A percentile compares a stretch with the other conserved stretches of the same genome.
phyloP scores from a whole-genome alignment of 371 early-diverging fungal genomes.

The Mucor racemosus region DNA sequence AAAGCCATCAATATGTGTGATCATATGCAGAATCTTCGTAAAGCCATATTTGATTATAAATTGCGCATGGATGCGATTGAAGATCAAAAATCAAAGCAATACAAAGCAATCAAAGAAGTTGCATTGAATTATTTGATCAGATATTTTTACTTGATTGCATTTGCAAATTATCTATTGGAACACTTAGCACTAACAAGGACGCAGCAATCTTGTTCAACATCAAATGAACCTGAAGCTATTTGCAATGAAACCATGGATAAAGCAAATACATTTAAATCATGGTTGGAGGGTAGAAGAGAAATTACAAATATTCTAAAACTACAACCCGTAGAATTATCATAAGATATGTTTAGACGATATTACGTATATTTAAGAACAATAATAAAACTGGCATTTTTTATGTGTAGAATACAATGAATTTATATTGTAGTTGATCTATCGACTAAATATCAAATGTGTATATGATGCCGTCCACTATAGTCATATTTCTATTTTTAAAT shows the following conservation, averaged over 20 bases:
- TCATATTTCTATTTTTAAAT: not conserved
- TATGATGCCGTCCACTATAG: no score
- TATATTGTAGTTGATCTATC: no score
- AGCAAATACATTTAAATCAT: conserved; percentile 28
- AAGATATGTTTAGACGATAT: no score
- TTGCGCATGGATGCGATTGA: conserved; percentile 49
- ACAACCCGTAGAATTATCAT: conserved; percentile 23
- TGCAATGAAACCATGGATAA: conserved; percentile 15
- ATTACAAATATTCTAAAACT: conserved; percentile 32
- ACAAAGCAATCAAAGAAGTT: conserved; percentile 30
- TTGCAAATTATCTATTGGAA: conserved; percentile 66
- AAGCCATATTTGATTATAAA: conserved; percentile 62
- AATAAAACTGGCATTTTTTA: no score
- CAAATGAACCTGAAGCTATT: conserved; percentile 14
- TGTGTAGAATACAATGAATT: no score
- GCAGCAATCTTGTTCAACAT: not conserved
- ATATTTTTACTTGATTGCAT: conserved; percentile 65
- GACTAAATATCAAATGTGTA: not conserved
- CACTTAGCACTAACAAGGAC: conserved; percentile 12
- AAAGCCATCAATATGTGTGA: conserved; percentile 62
- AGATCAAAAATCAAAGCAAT: conserved; percentile 39
- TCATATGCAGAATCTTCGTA: conserved; percentile 71
- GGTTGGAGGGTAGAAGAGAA: conserved; percentile 36
- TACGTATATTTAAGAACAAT: no score
- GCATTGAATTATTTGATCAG: conserved; percentile 61